Evolutionary conservation across 768 basidiomycete genomes (phyloP).

Genomic region (Mycena crocata): DNA sequence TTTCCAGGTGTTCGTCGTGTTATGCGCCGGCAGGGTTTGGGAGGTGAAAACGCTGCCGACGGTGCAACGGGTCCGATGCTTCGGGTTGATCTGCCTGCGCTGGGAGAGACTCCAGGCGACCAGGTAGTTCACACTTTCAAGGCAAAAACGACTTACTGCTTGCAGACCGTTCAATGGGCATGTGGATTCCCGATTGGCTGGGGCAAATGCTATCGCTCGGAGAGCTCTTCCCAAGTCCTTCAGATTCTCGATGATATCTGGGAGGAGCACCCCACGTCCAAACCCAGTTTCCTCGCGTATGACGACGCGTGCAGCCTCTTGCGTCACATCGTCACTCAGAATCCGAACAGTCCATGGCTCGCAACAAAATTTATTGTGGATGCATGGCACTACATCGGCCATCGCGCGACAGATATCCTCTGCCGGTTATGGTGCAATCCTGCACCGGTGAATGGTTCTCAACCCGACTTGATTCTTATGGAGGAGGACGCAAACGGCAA

Average conservation of each 20-base stretch:
- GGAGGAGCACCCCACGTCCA: neutral
- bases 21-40: constrained; percentile 10
- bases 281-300: constrained; percentile 1
- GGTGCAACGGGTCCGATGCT: neutral
- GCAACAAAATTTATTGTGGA: constrained; percentile 2
- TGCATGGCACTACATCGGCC: constrained; percentile 7
- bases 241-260: neutral
- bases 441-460: constrained; percentile 1
- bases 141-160: constrained; percentile 11
- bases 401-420: constrained; percentile 1
- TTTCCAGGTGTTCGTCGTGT: constrained; percentile 15
- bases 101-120: constrained; percentile 14
- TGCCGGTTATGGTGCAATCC: constrained; percentile 3
- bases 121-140: constrained; percentile 33
- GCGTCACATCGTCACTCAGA: neutral
- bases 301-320: constrained; percentile 1
- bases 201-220: neutral
- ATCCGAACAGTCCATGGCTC: neutral
- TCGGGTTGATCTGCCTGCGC: neutral
- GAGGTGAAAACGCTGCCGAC: neutral
- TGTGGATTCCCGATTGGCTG: neutral
- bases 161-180: neutral
- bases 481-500: neutral
- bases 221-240: constrained; percentile 25
- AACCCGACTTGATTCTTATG: neutral